Evolutionary conservation across 352 stramenopile species (phyloP), one percentile per base, ranked within the genome.

Genomic region (Peronospora tabacina): DNA sequence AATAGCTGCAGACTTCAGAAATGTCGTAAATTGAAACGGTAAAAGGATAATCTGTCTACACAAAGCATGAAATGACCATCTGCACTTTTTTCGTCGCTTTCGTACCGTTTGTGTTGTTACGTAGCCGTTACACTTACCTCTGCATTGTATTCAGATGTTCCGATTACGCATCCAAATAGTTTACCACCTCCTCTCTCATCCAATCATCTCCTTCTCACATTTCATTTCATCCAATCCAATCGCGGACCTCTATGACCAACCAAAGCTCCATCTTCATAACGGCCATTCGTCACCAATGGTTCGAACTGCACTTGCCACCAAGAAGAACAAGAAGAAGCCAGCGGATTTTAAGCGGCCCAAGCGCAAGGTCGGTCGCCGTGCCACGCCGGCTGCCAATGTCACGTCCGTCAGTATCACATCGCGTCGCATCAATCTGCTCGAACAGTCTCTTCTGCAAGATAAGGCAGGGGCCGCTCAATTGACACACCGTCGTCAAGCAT

Each of bases 271-370:
- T 28, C 16, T 22, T 26, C 22, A 6, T 7, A 26, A 26, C 22
- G 4, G 3, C 13, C 15, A 29, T 38, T 35, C n/a, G 36, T 46
- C 36, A 32, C 42, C 36, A 63, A 63, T 87, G 72, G 71, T 57
- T 44, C 70, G 69, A 24, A 59, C 69, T 30, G 70, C 56, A 20
- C 61, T 58, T 44, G 64, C 69, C 45, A 63, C 71, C 49, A 76
- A 72, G 60, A 49, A 40, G 28, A 92, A 92, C 76, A 92, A 92
- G 78, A 90, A 89, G 72, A 92, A 92, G 67, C 81, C 81, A 8
- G 78, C 63, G 26, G 81, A 92, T 61, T 92, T 92, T 55, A 92
- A 92, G 75, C 78, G 78, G 16, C 81, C 76, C 11, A 92, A 92
- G 76, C 81, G 75, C 62, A 92, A 92, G 59, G 81, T 92, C 22